phyloP scores from a whole-genome alignment of 352 stramenopile species.

The Pythium dissimile region DNA sequence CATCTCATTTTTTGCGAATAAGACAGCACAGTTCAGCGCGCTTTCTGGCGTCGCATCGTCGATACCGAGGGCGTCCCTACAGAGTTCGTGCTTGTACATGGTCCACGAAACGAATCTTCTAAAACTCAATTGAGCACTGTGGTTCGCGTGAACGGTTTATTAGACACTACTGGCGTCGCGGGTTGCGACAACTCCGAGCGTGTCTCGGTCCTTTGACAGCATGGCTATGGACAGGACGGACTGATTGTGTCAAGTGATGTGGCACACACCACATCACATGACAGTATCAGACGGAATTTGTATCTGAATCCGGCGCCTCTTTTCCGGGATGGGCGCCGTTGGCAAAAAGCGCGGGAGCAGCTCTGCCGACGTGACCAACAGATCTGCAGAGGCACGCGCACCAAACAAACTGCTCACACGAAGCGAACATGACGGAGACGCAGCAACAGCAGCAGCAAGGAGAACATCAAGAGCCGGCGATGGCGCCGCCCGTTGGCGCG shows the following conservation, averaged over 20 bases:
- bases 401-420: not conserved
- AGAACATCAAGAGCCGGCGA: conserved; percentile 7
- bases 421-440: not conserved
- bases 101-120: no score
- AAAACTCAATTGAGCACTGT: no score
- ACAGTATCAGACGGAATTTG: not conserved
- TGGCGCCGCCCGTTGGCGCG: not conserved
- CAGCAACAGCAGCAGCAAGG: not conserved
- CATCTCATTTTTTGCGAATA: conserved; percentile 17
- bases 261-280: not conserved
- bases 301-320: not conserved
- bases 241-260: not conserved
- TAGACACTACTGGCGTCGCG: no score
- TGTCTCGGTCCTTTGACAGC: no score
- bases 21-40: conserved; percentile 11
- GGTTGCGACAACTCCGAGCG: no score
- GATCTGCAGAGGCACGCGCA: not conserved
- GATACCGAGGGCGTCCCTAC: no score
- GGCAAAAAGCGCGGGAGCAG: conserved; percentile 12
- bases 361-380: not conserved
- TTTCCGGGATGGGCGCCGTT: not conserved
- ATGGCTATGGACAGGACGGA: no score
- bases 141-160: no score
- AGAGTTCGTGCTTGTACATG: no score
- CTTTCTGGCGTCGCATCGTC: not conserved